Conservation (phyloP, 2,329 filamentous ascomycete species). For the Botrytis squamosa region DNA sequence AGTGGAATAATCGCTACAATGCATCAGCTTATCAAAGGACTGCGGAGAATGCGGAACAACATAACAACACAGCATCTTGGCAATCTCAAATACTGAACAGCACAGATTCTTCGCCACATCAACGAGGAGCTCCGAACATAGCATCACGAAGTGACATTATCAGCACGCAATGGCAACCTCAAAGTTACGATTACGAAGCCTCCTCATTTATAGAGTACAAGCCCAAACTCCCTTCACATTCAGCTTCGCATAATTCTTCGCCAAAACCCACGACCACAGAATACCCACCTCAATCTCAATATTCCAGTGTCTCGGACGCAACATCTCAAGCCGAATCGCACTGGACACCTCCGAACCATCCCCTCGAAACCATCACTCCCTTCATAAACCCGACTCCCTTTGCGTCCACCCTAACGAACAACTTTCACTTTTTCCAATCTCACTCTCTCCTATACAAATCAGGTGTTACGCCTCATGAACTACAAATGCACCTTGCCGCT, state of each 20-base stretch:
- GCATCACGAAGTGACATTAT: background rate
- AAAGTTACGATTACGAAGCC: background rate
- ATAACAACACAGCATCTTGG: background rate
- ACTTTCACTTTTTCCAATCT: background rate
- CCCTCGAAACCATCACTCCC: conserved; percentile 1
- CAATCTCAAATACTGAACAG: background rate
- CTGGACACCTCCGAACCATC: background rate
- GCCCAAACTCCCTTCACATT: background rate
- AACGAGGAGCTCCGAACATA: background rate
- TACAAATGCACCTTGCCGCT: background rate
- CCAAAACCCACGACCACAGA: background rate
- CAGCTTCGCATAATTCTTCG: no score
- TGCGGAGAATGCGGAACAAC: background rate
- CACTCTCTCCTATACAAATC: background rate
- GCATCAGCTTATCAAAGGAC: background rate
- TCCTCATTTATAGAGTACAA: background rate
- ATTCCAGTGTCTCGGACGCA: background rate
- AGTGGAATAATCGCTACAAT: background rate
- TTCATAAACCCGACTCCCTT: conserved; percentile 5
- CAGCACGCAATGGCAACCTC: background rate
- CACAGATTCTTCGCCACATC: background rate
- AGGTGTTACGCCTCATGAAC: background rate
- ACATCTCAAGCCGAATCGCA: background rate
- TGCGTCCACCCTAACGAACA: background rate
- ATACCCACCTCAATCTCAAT: background rate